Base-by-base conservation (phyloP, 768 basidiomycete species). In the Trametes cinnabarina region DNA sequence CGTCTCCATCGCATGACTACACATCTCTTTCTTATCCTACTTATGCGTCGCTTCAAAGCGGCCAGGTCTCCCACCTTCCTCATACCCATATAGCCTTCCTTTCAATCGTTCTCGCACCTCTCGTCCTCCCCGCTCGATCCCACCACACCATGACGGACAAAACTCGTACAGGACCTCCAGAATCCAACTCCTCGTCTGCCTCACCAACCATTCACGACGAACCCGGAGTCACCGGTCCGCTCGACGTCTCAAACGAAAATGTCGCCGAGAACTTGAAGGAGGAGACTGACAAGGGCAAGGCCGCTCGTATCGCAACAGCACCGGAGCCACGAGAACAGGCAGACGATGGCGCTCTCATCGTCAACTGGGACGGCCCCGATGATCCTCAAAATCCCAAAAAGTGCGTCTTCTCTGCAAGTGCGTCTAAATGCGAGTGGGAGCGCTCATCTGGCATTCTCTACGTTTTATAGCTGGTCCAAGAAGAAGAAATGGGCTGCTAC, bases 401-500 rank as follows among this genome's bases (percentile, higher is more conserved):
- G 70, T 75, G 55, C 20, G 68, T 58, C 10, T 34, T 30, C 17
- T 3, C 4, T 28, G 12, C 20, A 35, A 14, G 9, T 22, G 7
- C 10, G 14, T 19, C 26, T 46, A 11, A 32, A 5, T 20, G 19
- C 23, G 8, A 39, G 35, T 30, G 50, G 19, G 5, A 57, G 39
- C 32, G 15, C 37, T 35, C 42, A 12, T 28, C 12, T 41, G 9
- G n/a, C n/a, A n/a, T n/a, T n/a, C 22, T 32, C 47, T 22, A 19
- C 14, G 17, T 5, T 26, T 44, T 10, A 1, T 58, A 84, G 87
- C 66, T 88, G 87, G 87, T 66, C 75, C 3, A 78, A 74, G 51
- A 74, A 67, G 26, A 73, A 73, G 63, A 89, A 86, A 76, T 88
- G 86, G 88, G 79, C 76, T 0, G 82, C 82, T 0, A 87, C 85